Conservation (phyloP, 2,329 filamentous ascomycete genomes). For the Pseudogymnoascus sp. region DNA sequence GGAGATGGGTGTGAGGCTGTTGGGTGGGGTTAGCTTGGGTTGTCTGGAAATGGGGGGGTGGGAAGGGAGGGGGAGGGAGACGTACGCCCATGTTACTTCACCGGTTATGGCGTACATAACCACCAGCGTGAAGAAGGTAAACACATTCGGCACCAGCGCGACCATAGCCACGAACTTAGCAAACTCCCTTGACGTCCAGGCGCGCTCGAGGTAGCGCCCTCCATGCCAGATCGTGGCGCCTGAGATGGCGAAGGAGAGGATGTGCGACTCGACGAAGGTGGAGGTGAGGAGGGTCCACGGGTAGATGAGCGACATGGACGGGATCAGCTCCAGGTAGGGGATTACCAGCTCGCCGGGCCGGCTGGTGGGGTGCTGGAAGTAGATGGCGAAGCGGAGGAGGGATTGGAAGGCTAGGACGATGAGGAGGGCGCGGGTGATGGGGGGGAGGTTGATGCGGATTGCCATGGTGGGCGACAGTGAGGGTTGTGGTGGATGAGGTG, state of each 20-base stretch:
- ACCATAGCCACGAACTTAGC: constrained; percentile 79
- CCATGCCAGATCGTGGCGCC: constrained; percentile 79
- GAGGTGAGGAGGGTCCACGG: constrained; percentile 89
- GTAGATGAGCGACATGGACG: constrained; percentile 73
- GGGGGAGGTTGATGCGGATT: constrained; percentile 82
- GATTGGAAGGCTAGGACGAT: constrained; percentile 68
- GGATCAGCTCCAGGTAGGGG: constrained; percentile 81
- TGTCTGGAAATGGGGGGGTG: background rate
- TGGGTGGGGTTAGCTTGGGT: background rate
- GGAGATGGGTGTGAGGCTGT: constrained; percentile 70
- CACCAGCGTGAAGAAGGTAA: constrained; percentile 66
- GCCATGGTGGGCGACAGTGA: constrained; percentile 50
- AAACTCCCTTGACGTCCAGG: constrained; percentile 88
- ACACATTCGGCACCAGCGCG: constrained; percentile 69
- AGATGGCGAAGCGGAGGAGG: constrained; percentile 70
- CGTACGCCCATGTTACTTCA: constrained; percentile 61
- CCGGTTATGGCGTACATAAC: constrained; percentile 63
- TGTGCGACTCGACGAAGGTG: constrained; percentile 84
- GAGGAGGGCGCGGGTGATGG: constrained; percentile 77
- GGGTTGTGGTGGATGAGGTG: background rate
- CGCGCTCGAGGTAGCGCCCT: constrained; percentile 88
- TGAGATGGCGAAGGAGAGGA: constrained; percentile 75
- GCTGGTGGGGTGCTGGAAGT: constrained; percentile 60
- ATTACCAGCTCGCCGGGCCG: constrained; percentile 56
- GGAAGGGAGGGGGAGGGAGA: constrained; percentile 23